These are phyloP conservation scores for Lasiodiplodia sp. DNA, from an alignment of 2,329 filamentous ascomycete species.

Conservation along the genomic window DNA sequence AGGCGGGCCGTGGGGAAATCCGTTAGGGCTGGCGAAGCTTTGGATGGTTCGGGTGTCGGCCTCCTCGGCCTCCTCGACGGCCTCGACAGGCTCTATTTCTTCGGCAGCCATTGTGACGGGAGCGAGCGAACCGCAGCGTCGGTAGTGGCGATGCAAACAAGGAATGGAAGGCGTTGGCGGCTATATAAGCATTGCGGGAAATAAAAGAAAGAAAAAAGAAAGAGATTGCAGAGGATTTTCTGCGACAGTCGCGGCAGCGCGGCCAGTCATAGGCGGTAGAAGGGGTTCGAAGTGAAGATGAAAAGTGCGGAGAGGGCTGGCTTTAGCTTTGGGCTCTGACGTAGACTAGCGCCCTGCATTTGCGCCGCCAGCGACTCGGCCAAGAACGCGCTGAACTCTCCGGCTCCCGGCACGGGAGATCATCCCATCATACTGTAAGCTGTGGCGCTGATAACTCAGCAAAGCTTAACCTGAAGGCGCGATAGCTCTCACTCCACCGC, in stretches of 20 bases:
- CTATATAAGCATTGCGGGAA: constrained; percentile 6
- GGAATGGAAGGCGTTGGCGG: neutral
- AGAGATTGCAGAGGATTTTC: neutral
- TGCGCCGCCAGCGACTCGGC: neutral
- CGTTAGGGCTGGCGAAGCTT: neutral
- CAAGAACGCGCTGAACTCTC: neutral
- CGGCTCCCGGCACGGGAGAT: neutral
- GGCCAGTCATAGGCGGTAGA: neutral
- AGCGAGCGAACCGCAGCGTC: neutral
- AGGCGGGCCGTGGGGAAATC: neutral
- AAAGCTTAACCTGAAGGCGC: too few species aligned
- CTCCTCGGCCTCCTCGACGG: neutral
- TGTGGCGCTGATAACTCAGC: constrained; percentile 1
- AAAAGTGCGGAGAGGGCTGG: constrained; percentile 7
- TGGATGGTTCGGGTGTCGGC: neutral
- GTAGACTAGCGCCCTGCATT: constrained; percentile 3
- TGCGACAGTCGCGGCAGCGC: too few species aligned
- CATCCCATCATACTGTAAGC: neutral
- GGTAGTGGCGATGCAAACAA: neutral
- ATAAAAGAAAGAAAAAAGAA: neutral
- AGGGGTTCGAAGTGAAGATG: neutral
- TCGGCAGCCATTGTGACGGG: neutral
- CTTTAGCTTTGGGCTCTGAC: constrained; percentile 14
- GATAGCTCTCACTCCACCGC: neutral
- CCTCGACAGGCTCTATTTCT: neutral